A percentile compares a stretch with the other conserved stretches of the same genome.
phyloP scores from a whole-genome alignment of 768 basidiomycete species.

The Omphalotus guepiniiformis region DNA sequence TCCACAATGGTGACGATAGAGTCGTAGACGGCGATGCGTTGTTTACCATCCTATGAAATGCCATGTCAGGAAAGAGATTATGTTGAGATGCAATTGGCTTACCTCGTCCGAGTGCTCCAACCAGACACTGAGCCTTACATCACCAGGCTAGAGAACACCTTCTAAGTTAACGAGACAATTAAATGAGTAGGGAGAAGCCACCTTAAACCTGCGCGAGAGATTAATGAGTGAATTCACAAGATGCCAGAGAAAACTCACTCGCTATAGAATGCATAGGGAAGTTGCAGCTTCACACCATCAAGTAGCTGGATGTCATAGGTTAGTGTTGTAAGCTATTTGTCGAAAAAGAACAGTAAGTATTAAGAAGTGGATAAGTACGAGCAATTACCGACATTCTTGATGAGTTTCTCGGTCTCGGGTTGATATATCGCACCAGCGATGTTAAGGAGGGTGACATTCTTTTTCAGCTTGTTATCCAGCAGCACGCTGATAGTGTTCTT shows the following conservation, averaged over 20 bases:
- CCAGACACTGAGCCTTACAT: conserved; percentile 70
- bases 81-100: no score
- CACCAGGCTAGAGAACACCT: conserved; percentile 53
- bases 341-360: not conserved
- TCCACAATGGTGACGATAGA: conserved; percentile 77
- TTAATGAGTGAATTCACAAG: conserved; percentile 13
- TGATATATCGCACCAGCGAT: conserved; percentile 67
- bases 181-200: conserved; percentile 18
- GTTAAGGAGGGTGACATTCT: conserved; percentile 62
- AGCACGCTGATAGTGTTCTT: conserved; percentile 60
- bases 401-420: conserved; percentile 53
- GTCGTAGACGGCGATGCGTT: conserved; percentile 69
- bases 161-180: conserved; percentile 1
- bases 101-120: conserved; percentile 68
- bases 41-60: conserved; percentile 49
- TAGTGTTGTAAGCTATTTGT: conserved; percentile 55
- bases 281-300: conserved; percentile 52
- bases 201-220: conserved; percentile 52
- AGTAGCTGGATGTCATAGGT: conserved; percentile 50
- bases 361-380: not conserved
- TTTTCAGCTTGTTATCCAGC: conserved; percentile 73
- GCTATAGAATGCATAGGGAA: conserved; percentile 77
- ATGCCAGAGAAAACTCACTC: conserved; percentile 50
- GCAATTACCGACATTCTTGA: conserved; percentile 64
- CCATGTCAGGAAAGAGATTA: conserved; percentile 1